These are phyloP conservation scores for Leishmania gerbilli DNA, from an alignment of 208 protist genomes.

Conservation along the genomic window DNA sequence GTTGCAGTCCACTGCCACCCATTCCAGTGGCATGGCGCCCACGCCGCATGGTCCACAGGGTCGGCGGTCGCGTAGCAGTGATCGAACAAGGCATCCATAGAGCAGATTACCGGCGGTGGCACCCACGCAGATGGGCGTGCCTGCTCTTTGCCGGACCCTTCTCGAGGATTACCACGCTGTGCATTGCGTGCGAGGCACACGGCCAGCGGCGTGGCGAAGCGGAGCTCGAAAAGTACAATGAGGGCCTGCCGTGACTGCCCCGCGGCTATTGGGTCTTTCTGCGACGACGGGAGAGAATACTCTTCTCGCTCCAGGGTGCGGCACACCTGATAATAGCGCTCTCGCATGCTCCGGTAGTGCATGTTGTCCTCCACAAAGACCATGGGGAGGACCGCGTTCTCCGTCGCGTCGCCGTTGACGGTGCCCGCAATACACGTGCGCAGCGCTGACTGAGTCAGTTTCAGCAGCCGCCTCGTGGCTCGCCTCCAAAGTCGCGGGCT, in stretches of 20 bases:
- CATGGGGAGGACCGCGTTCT: slow-evolving; percentile 20
- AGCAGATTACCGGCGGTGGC: slow-evolving; percentile 49
- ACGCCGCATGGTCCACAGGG: not conserved
- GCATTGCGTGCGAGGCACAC: slow-evolving; percentile 60
- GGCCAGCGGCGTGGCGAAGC: slow-evolving; percentile 42
- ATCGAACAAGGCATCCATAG: slow-evolving; percentile 64
- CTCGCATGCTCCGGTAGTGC: slow-evolving; percentile 77
- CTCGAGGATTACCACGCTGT: not conserved
- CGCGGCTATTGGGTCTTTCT: not conserved
- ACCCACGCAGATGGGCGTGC: slow-evolving; percentile 18
- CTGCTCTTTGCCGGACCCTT: not conserved
- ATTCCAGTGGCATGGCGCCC: not conserved
- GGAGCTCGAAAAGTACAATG: slow-evolving; percentile 52
- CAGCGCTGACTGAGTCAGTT: slow-evolving; percentile 11
- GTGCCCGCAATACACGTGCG: slow-evolving; percentile 2
- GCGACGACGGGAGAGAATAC: not conserved
- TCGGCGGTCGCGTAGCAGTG: not conserved
- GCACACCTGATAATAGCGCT: slow-evolving; percentile 71
- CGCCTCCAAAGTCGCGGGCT: not conserved
- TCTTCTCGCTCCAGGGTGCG: slow-evolving; percentile 9
- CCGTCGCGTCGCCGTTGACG: not conserved
- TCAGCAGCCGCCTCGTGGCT: slow-evolving; percentile 11
- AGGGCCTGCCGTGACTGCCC: not conserved
- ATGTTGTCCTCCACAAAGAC: slow-evolving; percentile 85
- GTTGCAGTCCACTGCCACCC: slow-evolving; percentile 31